phyloP scores from a whole-genome alignment of 148 eudicot species.

The Cornus kousa region DNA sequence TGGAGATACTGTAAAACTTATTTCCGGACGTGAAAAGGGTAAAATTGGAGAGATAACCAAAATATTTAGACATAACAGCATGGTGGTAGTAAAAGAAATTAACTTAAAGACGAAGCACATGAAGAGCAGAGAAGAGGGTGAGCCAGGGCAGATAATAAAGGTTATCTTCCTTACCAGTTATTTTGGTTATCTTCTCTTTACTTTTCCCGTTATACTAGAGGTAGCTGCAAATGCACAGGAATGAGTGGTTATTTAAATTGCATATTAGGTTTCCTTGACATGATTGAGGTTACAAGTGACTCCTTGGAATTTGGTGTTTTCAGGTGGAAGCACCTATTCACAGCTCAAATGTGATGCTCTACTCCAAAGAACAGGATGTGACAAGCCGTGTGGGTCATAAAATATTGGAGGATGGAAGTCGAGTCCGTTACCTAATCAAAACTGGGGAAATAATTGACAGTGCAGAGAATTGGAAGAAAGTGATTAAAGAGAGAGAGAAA shows the following conservation, averaged over 20 bases:
- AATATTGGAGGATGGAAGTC: slow-evolving; percentile 70
- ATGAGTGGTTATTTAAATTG: not conserved
- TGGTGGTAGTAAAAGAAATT: slow-evolving; percentile 64
- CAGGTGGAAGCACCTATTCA: slow-evolving; percentile 92
- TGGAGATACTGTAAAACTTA: slow-evolving; percentile 93
- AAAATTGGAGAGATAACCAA: slow-evolving; percentile 74
- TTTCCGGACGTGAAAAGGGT: slow-evolving; percentile 86
- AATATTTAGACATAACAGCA: slow-evolving; percentile 80
- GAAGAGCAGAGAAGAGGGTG: slow-evolving; percentile 75
- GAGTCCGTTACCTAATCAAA: slow-evolving; percentile 91
- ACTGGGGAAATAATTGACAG: slow-evolving; percentile 94
- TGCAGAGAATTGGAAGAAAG: slow-evolving; percentile 82
- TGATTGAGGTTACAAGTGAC: not conserved
- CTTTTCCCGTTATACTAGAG: not conserved
- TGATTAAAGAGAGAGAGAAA: slow-evolving; percentile 60
- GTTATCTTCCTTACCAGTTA: slow-evolving; percentile 26
- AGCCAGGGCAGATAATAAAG: slow-evolving; percentile 84
- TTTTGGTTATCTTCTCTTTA: not conserved
- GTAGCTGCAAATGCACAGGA: not conserved
- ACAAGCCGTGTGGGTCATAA: slow-evolving; percentile 92
- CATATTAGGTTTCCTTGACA: not conserved
- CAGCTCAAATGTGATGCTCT: slow-evolving; percentile 97
- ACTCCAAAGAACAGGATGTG: slow-evolving; percentile 81
- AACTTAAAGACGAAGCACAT: slow-evolving; percentile 94
- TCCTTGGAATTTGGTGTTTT: slow-evolving; percentile 1